These are phyloP conservation scores for Chytridium lagenaria DNA, from an alignment of 371 early-diverging fungal species.

Conservation along the genomic window DNA sequence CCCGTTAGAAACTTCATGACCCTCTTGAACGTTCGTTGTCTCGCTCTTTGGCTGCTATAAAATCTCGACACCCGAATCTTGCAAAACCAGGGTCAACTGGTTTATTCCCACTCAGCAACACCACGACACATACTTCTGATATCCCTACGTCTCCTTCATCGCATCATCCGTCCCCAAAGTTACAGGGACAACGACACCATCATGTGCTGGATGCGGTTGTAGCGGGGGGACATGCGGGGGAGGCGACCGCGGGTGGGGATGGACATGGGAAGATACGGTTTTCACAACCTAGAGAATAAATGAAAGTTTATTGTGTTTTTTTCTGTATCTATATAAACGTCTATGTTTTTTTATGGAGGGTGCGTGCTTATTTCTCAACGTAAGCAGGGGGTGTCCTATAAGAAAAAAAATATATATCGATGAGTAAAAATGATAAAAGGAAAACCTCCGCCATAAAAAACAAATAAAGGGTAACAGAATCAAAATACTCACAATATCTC, in stretches of 20 bases:
- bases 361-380: too few relatives aligned
- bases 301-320: too few relatives aligned
- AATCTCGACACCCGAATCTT: not conserved
- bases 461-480: too few relatives aligned
- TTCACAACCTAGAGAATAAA: too few relatives aligned
- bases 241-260: not conserved
- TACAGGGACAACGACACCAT: not conserved
- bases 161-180: not conserved
- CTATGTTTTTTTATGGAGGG: too few relatives aligned
- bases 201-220: not conserved
- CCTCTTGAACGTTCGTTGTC: not conserved
- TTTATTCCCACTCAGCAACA: constrained; percentile 10
- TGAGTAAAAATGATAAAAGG: too few relatives aligned
- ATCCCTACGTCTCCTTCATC: not conserved
- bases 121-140: not conserved
- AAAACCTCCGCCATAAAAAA: too few relatives aligned
- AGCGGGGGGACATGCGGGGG: not conserved
- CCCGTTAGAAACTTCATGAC: not conserved
- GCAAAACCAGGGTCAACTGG: not conserved
- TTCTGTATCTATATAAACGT: too few relatives aligned
- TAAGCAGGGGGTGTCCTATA: too few relatives aligned
- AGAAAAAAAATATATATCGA: too few relatives aligned
- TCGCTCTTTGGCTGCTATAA: not conserved
- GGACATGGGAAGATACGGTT: not conserved
- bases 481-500: too few relatives aligned